Evolutionary conservation across 1,139 yeast genomes (phyloP).

Genomic region (Suhomyces kunorum): DNA sequence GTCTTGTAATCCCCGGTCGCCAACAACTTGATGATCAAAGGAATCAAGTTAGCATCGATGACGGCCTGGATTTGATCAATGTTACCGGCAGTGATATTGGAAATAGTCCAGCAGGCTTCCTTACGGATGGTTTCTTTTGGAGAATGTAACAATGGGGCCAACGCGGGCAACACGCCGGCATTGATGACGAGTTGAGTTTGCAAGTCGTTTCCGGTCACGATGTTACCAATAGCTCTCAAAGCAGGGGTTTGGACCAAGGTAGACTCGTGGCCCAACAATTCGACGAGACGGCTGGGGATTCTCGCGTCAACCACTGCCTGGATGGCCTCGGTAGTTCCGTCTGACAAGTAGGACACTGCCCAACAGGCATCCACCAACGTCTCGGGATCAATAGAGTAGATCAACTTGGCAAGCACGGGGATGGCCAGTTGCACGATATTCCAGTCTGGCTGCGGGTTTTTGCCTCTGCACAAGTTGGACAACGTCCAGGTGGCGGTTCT

Average conservation of each 20-base stretch:
- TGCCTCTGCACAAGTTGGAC: slow-evolving; percentile 94
- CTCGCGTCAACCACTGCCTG: slow-evolving; percentile 97
- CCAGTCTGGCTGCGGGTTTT: slow-evolving; percentile 97
- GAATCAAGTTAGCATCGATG: slow-evolving; percentile 89
- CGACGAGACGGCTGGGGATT: slow-evolving; percentile 92
- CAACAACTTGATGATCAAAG: slow-evolving; percentile 84
- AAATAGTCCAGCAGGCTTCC: slow-evolving; percentile 98
- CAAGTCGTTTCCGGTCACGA: slow-evolving; percentile 92
- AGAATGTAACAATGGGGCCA: slow-evolving; percentile 76
- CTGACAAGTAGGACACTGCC: slow-evolving; percentile 95
- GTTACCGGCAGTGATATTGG: slow-evolving; percentile 97
- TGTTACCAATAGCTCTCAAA: slow-evolving; percentile 94
- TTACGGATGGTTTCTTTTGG: slow-evolving; percentile 91
- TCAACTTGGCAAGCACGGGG: slow-evolving; percentile 88
- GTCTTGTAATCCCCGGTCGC: slow-evolving; percentile 89
- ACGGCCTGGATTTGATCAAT: slow-evolving; percentile 95
- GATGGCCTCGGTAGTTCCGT: slow-evolving; percentile 89
- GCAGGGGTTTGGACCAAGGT: slow-evolving; percentile 96
- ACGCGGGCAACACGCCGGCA: slow-evolving; percentile 86
- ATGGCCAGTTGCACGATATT: slow-evolving; percentile 77
- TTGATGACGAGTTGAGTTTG: slow-evolving; percentile 96
- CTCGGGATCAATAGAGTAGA: slow-evolving; percentile 88
- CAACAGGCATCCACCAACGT: slow-evolving; percentile 97
- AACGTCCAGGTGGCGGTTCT: slow-evolving; percentile 99
- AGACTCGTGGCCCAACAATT: slow-evolving; percentile 78